Percentiles rank a stretch among this genome's conserved stretches.
Evolutionary conservation across 257 asterid species (phyloP).

Genomic region (Anisodus acutangulus): DNA sequence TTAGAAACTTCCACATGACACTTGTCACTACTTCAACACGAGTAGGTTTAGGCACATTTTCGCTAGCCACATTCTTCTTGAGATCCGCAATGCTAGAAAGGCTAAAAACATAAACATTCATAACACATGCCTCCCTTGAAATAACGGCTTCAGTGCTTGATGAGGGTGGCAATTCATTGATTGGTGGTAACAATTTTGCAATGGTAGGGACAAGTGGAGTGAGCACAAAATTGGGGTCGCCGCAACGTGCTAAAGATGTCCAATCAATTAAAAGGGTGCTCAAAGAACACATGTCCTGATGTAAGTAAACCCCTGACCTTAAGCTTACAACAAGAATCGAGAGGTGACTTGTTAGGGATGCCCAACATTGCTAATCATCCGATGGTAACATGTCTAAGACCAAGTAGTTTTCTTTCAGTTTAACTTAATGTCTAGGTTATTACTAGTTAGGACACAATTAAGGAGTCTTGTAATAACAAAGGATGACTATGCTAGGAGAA

Average conservation of each 20-base stretch:
- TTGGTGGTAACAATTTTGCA: background rate
- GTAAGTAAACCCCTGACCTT: no score
- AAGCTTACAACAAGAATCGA: no score
- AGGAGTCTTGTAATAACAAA: no score
- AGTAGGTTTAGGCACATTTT: background rate
- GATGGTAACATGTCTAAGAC: no score
- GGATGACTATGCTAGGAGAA: no score
- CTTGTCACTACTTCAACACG: background rate
- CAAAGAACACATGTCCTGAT: no score
- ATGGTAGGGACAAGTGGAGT: background rate
- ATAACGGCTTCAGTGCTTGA: background rate
- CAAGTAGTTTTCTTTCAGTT: no score
- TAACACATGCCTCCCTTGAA: background rate
- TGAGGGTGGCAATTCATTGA: background rate
- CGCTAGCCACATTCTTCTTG: background rate
- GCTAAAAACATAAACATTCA: background rate
- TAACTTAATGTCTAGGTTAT: no score
- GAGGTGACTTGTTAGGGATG: no score
- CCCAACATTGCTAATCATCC: no score
- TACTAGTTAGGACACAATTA: no score
- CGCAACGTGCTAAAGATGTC: background rate
- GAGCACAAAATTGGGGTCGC: background rate
- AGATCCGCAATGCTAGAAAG: background rate
- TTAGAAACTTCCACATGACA: background rate
- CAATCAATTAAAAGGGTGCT: background rate